These are phyloP conservation scores for Tephrocybe sp. DNA, from an alignment of 768 basidiomycete species.

Conservation along the genomic window DNA sequence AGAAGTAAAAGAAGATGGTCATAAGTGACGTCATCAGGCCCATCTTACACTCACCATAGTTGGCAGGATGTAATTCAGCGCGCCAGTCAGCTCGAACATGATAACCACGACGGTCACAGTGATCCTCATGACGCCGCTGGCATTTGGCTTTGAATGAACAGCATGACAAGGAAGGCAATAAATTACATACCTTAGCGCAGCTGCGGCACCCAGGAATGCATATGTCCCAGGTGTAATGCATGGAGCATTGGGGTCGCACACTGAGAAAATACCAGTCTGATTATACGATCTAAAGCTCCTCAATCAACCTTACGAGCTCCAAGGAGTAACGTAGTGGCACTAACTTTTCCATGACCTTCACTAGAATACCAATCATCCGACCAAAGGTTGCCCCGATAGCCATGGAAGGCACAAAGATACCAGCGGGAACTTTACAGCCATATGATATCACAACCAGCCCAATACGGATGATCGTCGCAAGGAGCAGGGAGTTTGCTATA, in stretches of 20 bases:
- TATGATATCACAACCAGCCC: conserved; percentile 89
- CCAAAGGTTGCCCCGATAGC: conserved; percentile 97
- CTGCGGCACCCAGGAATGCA: conserved; percentile 95
- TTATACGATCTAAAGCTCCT: conserved; percentile 67
- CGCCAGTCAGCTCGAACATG: conserved; percentile 98
- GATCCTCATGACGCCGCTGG: conserved; percentile 92
- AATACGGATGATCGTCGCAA: conserved; percentile 88
- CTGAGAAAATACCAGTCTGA: conserved; percentile 81
- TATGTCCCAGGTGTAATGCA: conserved; percentile 99
- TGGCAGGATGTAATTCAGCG: conserved; percentile 93
- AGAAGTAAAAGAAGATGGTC: conserved; percentile 9
- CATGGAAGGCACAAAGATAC: conserved; percentile 99
- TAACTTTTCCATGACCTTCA: conserved; percentile 87
- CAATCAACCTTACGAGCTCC: neutral
- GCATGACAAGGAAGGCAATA: too few relatives aligned
- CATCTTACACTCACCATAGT: conserved; percentile 72
- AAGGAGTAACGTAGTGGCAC: conserved; percentile 16
- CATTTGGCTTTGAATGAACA: neutral
- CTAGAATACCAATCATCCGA: conserved; percentile 94
- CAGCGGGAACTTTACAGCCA: conserved; percentile 94
- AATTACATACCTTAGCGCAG: conserved; percentile 71
- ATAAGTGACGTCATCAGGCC: neutral
- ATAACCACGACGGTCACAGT: conserved; percentile 98
- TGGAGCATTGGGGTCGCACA: conserved; percentile 87
- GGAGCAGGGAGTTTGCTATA: conserved; percentile 87